A percentile compares a stretch with the other conserved stretches of the same genome.
These are phyloP conservation scores for Pichia exigua DNA, from an alignment of 805 yeast genomes.

Conservation along the genomic window DNA sequence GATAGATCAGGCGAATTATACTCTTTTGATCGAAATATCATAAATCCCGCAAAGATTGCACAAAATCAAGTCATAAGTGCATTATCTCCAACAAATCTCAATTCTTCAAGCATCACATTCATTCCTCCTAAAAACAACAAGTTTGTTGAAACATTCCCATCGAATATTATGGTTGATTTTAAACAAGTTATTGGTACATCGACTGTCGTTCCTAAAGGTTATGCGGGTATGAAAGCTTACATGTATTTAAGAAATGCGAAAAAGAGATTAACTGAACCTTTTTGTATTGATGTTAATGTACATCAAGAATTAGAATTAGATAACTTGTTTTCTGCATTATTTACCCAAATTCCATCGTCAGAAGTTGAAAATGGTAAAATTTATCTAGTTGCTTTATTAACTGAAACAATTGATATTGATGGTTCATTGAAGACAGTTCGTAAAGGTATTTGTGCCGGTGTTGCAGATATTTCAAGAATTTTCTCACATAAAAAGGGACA, in stretches of 20 bases:
- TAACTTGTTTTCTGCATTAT: constrained; percentile 70
- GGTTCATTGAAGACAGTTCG: constrained; percentile 27
- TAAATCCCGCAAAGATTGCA: constrained; percentile 53
- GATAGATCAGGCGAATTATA: constrained; percentile 50
- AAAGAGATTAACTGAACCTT: constrained; percentile 69
- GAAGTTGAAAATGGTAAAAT: constrained; percentile 55
- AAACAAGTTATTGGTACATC: constrained; percentile 58
- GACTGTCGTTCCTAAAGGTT: constrained; percentile 54
- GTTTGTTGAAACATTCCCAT: constrained; percentile 44
- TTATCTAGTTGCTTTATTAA: constrained; percentile 67
- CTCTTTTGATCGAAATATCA: constrained; percentile 10
- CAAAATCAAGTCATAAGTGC: constrained; percentile 65
- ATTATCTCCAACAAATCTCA: constrained; percentile 53
- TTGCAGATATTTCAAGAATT: constrained; percentile 72
- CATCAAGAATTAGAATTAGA: constrained; percentile 53
- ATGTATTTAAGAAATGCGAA: constrained; percentile 60
- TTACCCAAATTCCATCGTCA: constrained; percentile 63
- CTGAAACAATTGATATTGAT: constrained; percentile 45
- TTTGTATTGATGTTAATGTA: constrained; percentile 56
- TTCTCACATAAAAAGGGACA: constrained; percentile 60
- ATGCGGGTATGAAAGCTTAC: constrained; percentile 64
- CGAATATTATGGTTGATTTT: constrained; percentile 71
- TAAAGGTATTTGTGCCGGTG: constrained; percentile 85
- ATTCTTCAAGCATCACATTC: constrained; percentile 28
- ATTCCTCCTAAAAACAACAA: constrained; percentile 40